Evolutionary conservation across 495 filamentous ascomycete genomes (phyloP), one percentile per base, ranked within the genome.

Genomic region (Aspergillus carlsbadensis): DNA sequence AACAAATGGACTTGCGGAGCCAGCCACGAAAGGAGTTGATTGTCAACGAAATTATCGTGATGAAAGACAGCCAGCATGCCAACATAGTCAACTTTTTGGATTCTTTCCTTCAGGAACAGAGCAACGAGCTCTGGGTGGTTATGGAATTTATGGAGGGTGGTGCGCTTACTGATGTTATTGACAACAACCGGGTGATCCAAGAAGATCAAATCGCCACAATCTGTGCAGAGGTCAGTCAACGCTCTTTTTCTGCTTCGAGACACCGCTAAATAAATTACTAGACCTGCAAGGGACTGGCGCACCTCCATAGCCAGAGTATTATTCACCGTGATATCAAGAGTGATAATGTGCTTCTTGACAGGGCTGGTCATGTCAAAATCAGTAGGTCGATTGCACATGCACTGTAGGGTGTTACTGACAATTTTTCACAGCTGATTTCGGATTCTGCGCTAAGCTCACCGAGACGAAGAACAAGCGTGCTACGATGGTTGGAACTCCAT

Each of bases 141-240:
- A 96, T 98, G 95, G 94, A 98, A 72, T 98, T 94, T 65, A 98
- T 98, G 95, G 94, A 98, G 71, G 94, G 94, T 57, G 94, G 94
- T 69, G 91, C 94, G 44, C 75, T 98, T 67, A 98, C 95, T 0
- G 95, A 98, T 80, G 92, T 98, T 49, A 98, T 98, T 73, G 95
- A 97, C 67, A 96, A 96, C 72, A 98, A 98, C 71, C 82, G 82
- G 10, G 77, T 82, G 48, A 96, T 98, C 63, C 87, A 87, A 22
- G 94, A 98, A 71, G 89, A 96, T 67, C 94, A 98, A 68, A 98
- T 98, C 65, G 91, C 94, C 4, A 96, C 94, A 10, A 96, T 98
- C 52, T 98, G 94, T 71, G 78, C 87, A 47, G 94, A 98, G 89
- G 94, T 97, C 78, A 53, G 73, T 69, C 34, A 13, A 17, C 35